Conservation (phyloP, 345 rosid species). For the Eucalyptus pauciflora region DNA sequence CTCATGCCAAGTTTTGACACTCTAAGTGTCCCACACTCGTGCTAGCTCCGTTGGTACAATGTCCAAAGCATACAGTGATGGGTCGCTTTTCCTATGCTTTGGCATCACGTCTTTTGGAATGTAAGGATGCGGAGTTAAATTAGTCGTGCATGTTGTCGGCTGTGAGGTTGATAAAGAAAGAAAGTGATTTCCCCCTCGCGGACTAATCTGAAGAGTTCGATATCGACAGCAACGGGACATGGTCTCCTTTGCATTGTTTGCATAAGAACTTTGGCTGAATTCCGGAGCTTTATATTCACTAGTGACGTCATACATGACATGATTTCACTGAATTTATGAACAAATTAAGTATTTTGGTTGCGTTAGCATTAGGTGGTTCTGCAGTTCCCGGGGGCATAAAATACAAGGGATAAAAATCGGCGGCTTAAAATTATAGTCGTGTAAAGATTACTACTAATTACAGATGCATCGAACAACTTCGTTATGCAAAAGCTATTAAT, state of each 20-base stretch:
- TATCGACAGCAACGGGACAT: background rate
- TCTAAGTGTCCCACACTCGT: accelerated
- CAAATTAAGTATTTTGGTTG: background rate
- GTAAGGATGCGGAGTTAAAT: too few species aligned
- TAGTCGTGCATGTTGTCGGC: too few species aligned
- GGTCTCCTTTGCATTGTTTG: background rate
- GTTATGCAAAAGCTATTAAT: background rate
- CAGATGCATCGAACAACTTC: background rate
- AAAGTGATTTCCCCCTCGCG: background rate
- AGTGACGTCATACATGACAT: background rate
- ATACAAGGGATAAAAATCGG: background rate
- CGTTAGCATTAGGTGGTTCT: background rate
- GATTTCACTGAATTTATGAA: background rate
- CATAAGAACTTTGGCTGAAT: background rate
- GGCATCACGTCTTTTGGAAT: too few species aligned
- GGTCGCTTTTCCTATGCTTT: too few species aligned
- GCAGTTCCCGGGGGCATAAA: background rate
- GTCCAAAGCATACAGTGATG: too few species aligned
- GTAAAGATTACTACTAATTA: background rate
- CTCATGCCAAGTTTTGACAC: accelerated
- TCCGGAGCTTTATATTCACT: background rate
- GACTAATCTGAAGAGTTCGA: background rate
- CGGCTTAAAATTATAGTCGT: background rate
- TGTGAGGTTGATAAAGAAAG: too few species aligned
- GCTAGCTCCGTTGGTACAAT: too few species aligned